These are phyloP conservation scores for Phlyctochytrium planicorne DNA, from an alignment of 192 early-diverging fungal genomes.

Conservation along the genomic window DNA sequence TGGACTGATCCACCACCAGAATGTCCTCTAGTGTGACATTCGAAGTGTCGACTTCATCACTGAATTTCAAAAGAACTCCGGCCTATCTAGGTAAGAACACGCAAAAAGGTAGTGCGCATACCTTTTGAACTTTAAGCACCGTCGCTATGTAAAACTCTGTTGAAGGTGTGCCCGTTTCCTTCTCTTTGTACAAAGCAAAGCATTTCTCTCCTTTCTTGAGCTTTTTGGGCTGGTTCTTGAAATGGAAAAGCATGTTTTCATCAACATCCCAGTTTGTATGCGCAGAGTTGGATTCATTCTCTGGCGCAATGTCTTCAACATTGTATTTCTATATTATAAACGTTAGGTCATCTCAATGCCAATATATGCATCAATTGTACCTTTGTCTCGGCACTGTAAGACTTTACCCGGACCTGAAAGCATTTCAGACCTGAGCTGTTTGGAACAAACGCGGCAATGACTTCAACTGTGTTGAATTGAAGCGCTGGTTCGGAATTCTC, in stretches of 20 bases:
- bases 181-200: not conserved
- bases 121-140: not conserved
- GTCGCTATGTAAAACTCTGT: not conserved
- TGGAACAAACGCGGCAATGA: too few species aligned
- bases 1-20: not conserved
- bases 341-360: not conserved
- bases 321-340: not conserved
- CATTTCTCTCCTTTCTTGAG: not conserved
- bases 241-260: not conserved
- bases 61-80: too few species aligned
- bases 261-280: not conserved
- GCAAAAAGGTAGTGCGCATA: too few species aligned
- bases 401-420: not conserved
- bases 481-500: too few species aligned
- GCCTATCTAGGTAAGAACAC: too few species aligned
- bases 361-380: too few species aligned
- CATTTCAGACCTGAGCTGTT: too few species aligned
- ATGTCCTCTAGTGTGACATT: not conserved
- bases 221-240: not conserved
- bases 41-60: too few species aligned
- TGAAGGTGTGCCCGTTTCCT: not conserved
- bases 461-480: too few species aligned
- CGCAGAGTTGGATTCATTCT: not conserved
- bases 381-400: too few species aligned
- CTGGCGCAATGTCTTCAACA: not conserved